Percentiles rank a stretch among this genome's conserved stretches.
phyloP scores from a whole-genome alignment of 1,284 basidiomycete genomes.

The Somion occarium region DNA sequence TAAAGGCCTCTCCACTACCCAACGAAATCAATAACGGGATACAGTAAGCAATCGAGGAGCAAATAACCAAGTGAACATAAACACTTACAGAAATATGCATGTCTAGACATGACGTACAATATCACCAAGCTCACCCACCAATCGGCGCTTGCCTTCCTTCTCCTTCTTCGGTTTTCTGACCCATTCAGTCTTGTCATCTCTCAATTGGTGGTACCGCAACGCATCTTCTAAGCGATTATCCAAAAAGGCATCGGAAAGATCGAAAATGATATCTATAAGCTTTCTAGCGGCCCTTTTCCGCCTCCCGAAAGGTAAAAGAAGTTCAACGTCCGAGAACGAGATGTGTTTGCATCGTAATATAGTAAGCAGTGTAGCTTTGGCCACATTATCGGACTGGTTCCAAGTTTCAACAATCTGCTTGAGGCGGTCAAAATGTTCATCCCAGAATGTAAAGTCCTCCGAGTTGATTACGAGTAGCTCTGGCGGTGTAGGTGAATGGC shows the following conservation, averaged over 20 bases:
- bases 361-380: constrained; percentile 1
- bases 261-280: constrained; percentile 38
- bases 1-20: no score
- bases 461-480: constrained; percentile 65
- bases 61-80: neutral
- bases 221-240: constrained; percentile 33
- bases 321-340: constrained; percentile 56
- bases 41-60: no score
- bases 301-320: constrained; percentile 30
- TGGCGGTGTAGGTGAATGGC: constrained; percentile 22
- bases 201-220: constrained; percentile 28
- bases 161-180: constrained; percentile 11
- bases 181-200: constrained; percentile 40
- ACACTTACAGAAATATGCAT: constrained; percentile 1
- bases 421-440: constrained; percentile 59
- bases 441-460: constrained; percentile 71
- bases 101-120: constrained; percentile 36
- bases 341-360: constrained; percentile 43
- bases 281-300: constrained; percentile 17
- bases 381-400: constrained; percentile 28
- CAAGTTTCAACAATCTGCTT: constrained; percentile 47
- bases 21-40: no score
- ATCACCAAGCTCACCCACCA: constrained; percentile 47
- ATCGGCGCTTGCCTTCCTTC: constrained; percentile 30
- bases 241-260: constrained; percentile 46